Conservation (phyloP, 1,139 yeast genomes). For the Saccharomyces hybrid region DNA sequence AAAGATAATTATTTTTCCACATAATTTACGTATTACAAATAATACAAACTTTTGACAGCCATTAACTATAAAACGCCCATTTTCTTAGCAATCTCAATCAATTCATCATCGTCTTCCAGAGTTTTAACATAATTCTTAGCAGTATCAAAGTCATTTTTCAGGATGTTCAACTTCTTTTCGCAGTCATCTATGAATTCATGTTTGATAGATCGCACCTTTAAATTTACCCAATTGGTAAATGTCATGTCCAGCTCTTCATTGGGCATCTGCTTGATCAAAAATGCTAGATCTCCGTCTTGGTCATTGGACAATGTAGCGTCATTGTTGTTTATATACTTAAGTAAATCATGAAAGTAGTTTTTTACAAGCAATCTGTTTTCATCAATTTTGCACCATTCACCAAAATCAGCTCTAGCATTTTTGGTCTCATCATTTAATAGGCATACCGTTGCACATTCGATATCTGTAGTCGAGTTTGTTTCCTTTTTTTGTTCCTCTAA, state of each 20-base stretch:
- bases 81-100: slow-evolving; percentile 14
- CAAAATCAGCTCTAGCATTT: too few species aligned
- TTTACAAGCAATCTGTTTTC: slow-evolving; percentile 14
- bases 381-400: slow-evolving; percentile 5
- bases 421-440: background rate
- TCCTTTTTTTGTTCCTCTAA: background rate
- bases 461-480: background rate
- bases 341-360: slow-evolving; percentile 22
- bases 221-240: slow-evolving; percentile 57
- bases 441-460: background rate
- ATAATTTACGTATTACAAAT: background rate
- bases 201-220: slow-evolving; percentile 39
- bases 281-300: slow-evolving; percentile 53
- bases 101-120: slow-evolving; percentile 15
- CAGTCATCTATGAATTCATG: slow-evolving; percentile 39
- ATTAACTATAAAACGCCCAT: slow-evolving; percentile 7
- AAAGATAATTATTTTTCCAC: background rate
- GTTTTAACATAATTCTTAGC: slow-evolving; percentile 9
- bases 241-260: slow-evolving; percentile 62
- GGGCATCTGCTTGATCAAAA: slow-evolving; percentile 63
- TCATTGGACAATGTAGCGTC: slow-evolving; percentile 42
- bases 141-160: slow-evolving; percentile 21
- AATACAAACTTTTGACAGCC: background rate
- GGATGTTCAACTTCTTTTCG: slow-evolving; percentile 36
- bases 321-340: slow-evolving; percentile 23